These are phyloP conservation scores for Kappamyces sp. DNA, from an alignment of 192 early-diverging fungal genomes.

Conservation along the genomic window DNA sequence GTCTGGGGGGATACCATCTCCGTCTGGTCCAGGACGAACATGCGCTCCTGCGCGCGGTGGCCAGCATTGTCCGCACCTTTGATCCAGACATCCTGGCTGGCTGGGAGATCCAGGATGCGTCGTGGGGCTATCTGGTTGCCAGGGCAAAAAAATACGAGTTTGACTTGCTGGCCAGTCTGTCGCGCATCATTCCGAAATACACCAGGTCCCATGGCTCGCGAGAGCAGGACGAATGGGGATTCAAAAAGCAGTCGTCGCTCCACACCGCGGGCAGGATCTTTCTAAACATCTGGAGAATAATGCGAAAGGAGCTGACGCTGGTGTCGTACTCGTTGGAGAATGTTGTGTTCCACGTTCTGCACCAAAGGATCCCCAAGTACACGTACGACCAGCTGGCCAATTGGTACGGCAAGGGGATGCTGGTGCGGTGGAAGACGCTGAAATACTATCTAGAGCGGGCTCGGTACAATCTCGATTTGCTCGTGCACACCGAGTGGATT, in stretches of 20 bases:
- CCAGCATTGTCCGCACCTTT: constrained; percentile 43
- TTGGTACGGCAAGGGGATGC: constrained; percentile 54
- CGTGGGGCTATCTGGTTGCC: constrained; percentile 86
- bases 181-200: constrained; percentile 32
- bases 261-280: constrained; percentile 68
- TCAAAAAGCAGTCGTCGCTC: constrained; percentile 58
- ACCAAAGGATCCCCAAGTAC: constrained; percentile 60
- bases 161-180: constrained; percentile 39
- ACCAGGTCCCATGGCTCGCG: constrained; percentile 32
- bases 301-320: constrained; percentile 69
- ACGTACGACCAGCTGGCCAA: constrained; percentile 44
- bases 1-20: constrained; percentile 23
- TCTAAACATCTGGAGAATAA: constrained; percentile 83
- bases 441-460: constrained; percentile 65
- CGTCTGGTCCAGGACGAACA: constrained; percentile 48
- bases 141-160: constrained; percentile 30
- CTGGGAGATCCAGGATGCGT: constrained; percentile 76
- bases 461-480: constrained; percentile 58
- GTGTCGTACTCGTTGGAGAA: constrained; percentile 78
- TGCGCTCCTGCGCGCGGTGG: constrained; percentile 50
- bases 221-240: constrained; percentile 51
- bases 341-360: constrained; percentile 24
- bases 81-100: constrained; percentile 88
- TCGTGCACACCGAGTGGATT: constrained; percentile 66
- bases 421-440: constrained; percentile 55